Evolutionary conservation across 352 stramenopile genomes (phyloP).

Genomic region (Pythium volutum): DNA sequence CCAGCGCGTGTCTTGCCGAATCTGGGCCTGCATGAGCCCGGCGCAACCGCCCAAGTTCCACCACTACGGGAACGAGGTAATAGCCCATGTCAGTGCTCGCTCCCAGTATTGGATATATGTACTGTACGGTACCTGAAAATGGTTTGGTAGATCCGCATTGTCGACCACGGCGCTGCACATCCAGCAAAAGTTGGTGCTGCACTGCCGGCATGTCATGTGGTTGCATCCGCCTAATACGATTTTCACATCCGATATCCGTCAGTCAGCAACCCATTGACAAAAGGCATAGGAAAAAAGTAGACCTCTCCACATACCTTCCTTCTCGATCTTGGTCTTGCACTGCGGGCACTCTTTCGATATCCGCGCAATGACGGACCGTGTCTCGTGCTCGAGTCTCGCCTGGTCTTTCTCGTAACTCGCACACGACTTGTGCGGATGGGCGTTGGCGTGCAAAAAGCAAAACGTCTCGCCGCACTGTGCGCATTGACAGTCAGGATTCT

Average conservation of each 20-base stretch:
- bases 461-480: slow-evolving; percentile 51
- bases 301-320: slow-evolving; percentile 28
- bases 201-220: slow-evolving; percentile 52
- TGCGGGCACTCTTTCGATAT: slow-evolving; percentile 50
- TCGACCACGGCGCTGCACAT: slow-evolving; percentile 50
- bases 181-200: slow-evolving; percentile 62
- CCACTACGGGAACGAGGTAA: background rate
- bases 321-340: slow-evolving; percentile 54
- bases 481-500: slow-evolving; percentile 42
- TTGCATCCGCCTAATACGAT: slow-evolving; percentile 47
- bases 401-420: slow-evolving; percentile 43
- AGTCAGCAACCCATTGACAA: background rate
- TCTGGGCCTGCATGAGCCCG: slow-evolving; percentile 11
- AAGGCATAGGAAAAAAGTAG: too few relatives aligned
- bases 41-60: slow-evolving; percentile 17
- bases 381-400: slow-evolving; percentile 27
- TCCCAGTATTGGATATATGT: background rate
- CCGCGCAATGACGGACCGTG: slow-evolving; percentile 30
- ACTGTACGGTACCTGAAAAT: slow-evolving; percentile 11
- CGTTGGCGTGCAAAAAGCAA: slow-evolving; percentile 87
- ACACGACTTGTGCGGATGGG: slow-evolving; percentile 65
- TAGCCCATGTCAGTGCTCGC: background rate
- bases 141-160: slow-evolving; percentile 18
- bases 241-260: too few relatives aligned
- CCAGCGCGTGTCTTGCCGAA: slow-evolving; percentile 10